Conservation (phyloP, 352 stramenopile species). For the Blastocystis sp. region DNA sequence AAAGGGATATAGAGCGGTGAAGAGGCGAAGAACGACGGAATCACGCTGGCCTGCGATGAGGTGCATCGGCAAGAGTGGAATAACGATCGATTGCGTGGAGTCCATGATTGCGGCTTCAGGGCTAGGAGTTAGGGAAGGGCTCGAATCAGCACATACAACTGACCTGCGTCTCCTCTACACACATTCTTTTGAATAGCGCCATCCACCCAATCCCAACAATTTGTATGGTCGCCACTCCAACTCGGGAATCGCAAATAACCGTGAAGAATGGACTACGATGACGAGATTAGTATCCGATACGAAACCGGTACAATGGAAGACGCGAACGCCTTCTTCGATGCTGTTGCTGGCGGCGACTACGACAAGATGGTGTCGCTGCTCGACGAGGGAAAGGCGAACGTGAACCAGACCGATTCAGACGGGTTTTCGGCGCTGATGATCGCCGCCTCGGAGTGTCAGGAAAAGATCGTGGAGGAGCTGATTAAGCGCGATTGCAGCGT, state of each 20-base stretch:
- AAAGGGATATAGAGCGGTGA: neutral
- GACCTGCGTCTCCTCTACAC: no score
- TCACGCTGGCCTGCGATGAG: no score
- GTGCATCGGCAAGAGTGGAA: no score
- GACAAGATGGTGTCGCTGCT: constrained; percentile 57
- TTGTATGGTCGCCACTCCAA: no score
- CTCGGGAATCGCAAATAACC: no score
- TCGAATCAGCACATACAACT: no score
- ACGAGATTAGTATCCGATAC: constrained; percentile 65
- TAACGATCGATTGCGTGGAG: neutral
- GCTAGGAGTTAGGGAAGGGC: no score
- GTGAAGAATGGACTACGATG: constrained; percentile 57
- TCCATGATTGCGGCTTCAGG: no score
- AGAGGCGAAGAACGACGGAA: neutral
- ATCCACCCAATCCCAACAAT: no score
- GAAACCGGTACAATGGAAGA: constrained; percentile 69
- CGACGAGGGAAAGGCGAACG: constrained; percentile 40
- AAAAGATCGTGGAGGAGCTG: constrained; percentile 69
- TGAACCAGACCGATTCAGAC: constrained; percentile 74
- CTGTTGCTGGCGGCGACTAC: constrained; percentile 63
- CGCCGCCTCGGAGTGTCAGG: constrained; percentile 62
- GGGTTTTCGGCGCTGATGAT: constrained; percentile 74
- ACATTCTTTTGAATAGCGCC: no score
- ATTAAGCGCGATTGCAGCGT: constrained; percentile 61
- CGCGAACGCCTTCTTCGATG: constrained; percentile 66